These are phyloP conservation scores for Elsinoe arachidis DNA, from an alignment of 2,329 filamentous ascomycete species.

Conservation along the genomic window DNA sequence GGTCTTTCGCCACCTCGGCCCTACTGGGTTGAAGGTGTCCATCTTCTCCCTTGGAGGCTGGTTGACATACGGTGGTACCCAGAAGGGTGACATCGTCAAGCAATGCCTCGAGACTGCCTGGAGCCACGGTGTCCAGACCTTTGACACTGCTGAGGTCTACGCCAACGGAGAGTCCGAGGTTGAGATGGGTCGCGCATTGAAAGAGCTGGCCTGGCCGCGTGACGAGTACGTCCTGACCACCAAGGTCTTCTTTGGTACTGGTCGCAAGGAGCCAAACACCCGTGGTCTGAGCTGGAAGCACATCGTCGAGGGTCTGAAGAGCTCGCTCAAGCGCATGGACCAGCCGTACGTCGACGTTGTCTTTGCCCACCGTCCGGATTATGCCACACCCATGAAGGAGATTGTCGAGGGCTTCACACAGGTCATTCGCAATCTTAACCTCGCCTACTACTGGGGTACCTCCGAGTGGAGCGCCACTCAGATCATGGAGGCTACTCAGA, in stretches of 20 bases:
- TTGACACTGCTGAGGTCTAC: conserved; percentile 46
- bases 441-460: conserved; percentile 57
- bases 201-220: conserved; percentile 41
- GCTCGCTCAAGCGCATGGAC: conserved; percentile 50
- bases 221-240: conserved; percentile 35
- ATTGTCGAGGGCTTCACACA: conserved; percentile 49
- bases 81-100: conserved; percentile 43
- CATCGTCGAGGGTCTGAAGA: conserved; percentile 50
- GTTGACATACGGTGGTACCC: conserved; percentile 41
- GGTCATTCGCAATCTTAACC: conserved; percentile 45
- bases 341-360: conserved; percentile 59
- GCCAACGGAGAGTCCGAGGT: conserved; percentile 53
- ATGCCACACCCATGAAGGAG: conserved; percentile 52
- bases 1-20: conserved; percentile 37
- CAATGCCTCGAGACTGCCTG: conserved; percentile 43
- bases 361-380: conserved; percentile 53
- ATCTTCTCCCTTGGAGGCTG: conserved; percentile 41
- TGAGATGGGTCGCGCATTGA: conserved; percentile 45
- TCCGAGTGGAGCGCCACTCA: conserved; percentile 52
- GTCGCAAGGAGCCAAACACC: conserved; percentile 51
- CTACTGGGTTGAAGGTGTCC: conserved; percentile 43
- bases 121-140: conserved; percentile 44
- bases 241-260: conserved; percentile 47
- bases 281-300: conserved; percentile 42
- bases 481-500: conserved; percentile 49